These are phyloP conservation scores for Colletotrichum australisinense DNA, from an alignment of 2,329 filamentous ascomycete species.

Conservation along the genomic window DNA sequence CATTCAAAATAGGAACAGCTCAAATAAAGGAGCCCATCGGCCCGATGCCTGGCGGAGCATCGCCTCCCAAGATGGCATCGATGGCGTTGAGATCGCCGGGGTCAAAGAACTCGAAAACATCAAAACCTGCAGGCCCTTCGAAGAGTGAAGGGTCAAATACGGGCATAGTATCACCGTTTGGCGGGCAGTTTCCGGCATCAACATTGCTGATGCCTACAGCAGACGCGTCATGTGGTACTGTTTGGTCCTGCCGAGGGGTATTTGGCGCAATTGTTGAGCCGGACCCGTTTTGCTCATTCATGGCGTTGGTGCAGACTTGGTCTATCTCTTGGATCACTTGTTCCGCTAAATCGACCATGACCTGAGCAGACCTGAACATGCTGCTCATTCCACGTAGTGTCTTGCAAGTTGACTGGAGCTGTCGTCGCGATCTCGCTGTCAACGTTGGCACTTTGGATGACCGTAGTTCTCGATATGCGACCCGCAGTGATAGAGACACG, in stretches of 20 bases:
- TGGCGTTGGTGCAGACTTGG: slow-evolving; percentile 32
- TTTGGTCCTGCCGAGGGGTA: slow-evolving; percentile 15
- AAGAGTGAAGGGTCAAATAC: slow-evolving; percentile 16
- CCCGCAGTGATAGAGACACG: slow-evolving; percentile 39
- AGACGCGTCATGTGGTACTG: neutral
- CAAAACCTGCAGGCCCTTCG: slow-evolving; percentile 29
- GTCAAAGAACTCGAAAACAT: slow-evolving; percentile 40
- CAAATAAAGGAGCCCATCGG: neutral
- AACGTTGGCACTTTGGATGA: slow-evolving; percentile 38
- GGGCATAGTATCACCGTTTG: neutral
- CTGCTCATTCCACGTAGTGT: slow-evolving; percentile 37
- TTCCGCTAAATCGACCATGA: slow-evolving; percentile 39
- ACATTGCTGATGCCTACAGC: neutral
- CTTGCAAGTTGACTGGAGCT: slow-evolving; percentile 38
- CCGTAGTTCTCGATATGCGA: slow-evolving; percentile 39
- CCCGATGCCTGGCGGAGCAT: slow-evolving; percentile 20
- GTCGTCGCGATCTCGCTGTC: slow-evolving; percentile 29
- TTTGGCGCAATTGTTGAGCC: slow-evolving; percentile 13
- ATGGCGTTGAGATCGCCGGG: slow-evolving; percentile 38
- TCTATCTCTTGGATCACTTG: slow-evolving; percentile 39
- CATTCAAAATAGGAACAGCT: neutral
- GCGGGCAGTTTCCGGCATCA: neutral
- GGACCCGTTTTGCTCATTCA: slow-evolving; percentile 23
- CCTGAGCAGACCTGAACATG: slow-evolving; percentile 38
- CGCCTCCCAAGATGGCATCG: slow-evolving; percentile 37